Percentiles rank a stretch among this genome's conserved stretches.
phyloP scores from a whole-genome alignment of 345 rosid genomes.

The Hevea brasiliensis region DNA sequence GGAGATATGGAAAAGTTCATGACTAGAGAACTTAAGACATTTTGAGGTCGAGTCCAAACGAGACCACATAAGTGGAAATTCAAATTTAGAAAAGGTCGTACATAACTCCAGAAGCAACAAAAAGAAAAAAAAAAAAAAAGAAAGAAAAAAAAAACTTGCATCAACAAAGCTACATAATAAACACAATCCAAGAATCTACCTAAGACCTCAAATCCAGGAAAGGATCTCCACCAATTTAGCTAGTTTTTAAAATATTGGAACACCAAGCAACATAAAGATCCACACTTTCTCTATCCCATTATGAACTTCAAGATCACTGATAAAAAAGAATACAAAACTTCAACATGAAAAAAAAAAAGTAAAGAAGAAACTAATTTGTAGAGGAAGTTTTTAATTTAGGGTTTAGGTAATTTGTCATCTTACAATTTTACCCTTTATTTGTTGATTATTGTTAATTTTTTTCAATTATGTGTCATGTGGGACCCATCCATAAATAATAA shows the following conservation, averaged over 20 bases:
- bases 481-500: no score
- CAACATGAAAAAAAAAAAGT: neutral
- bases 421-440: no score
- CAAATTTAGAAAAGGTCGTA: neutral
- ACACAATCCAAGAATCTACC: neutral
- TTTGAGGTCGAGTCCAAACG: neutral
- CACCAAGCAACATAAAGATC: neutral
- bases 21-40: neutral
- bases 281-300: no score
- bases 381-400: no score
- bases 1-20: constrained; percentile 11
- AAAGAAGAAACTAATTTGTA: neutral
- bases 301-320: neutral
- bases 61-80: neutral
- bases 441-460: no score
- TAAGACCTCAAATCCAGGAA: neutral
- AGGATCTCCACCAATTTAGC: neutral
- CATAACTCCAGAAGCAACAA: neutral
- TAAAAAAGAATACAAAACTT: neutral
- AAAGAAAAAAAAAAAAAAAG: no score
- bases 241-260: neutral
- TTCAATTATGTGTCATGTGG: no score
- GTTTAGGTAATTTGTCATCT: no score
- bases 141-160: no score
- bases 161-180: neutral